Evolutionary conservation across 2,329 filamentous ascomycete genomes (phyloP), one percentile per base, ranked within the genome.

Genomic region (Penicillium sp.): DNA sequence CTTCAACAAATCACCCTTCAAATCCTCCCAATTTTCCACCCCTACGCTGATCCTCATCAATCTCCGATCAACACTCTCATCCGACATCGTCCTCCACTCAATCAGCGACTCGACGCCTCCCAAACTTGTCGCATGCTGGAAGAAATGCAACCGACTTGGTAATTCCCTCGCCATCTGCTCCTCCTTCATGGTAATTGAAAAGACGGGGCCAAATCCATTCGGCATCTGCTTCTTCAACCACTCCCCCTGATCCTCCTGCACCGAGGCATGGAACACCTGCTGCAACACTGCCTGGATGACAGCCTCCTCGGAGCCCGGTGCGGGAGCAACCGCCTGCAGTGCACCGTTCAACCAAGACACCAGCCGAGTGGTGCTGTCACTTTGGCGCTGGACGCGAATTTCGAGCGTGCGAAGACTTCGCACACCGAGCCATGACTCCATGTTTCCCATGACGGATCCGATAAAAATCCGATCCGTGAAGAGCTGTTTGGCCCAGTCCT

Each of bases 31-130:
- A 40, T 79, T 81, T 74, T 98, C 93, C 29, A 96, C 79, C 0
- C 93, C 93, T 32, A 96, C 73, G 66, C 90, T 96, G 28, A 98
- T 73, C 44, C 93, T 75, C 68, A 96, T 62, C 66, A 97, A 67
- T 49, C 80, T 76, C 62, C 76, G 79, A 63, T 94, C 88, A 35
- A 94, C 83, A 1, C 67, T 75, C 3, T 70, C 61, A 74, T 98
- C 93, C 50, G 83, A 85, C 88, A 98, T 93, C 41, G 86, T 81
- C 50, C 93, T 78, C 93, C 93, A 98, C 78, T 98, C 93, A 59
- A 98, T 90, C 73, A 97, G 71, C 63, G 88, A 93, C 78, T 97
- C 93, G 8, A 97, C 89, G 4, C 93, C 91, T 2, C 93, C 93
- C 27, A 97, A 71, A 67, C 88, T 94, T 2, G 93, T 98, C 5